Evolutionary conservation across 1,284 basidiomycete genomes (phyloP), one percentile per base, ranked within the genome.

Genomic region (Grifola frondosa): DNA sequence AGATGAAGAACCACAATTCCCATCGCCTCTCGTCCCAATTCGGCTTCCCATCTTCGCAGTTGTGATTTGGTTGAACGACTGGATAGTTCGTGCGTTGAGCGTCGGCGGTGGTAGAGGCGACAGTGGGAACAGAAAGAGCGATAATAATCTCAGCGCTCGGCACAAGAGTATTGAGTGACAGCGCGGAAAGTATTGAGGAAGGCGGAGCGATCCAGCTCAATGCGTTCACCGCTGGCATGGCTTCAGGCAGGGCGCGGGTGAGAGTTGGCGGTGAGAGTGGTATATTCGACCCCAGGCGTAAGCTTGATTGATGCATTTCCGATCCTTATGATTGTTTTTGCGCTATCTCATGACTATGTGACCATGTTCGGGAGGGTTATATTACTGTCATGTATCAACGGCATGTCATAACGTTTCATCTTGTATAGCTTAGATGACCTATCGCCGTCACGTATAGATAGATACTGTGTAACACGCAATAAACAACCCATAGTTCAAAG

Each of bases 1-100:
- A n/a, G n/a, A n/a, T n/a, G n/a, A n/a, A n/a, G n/a, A n/a, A n/a
- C n/a, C n/a, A n/a, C 74, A 73, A 34, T 78, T 86, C 59, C 81
- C 83, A 9, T 83, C 84, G 19, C 86, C 88, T 4, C 80, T 81
- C 55, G 55, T 91, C 21, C 90, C 90, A 0, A 85, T 89, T 45
- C 81, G 88, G 28, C 60, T 92, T 12, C 88, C 81, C 0, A 71
- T 91, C 38, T 90, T 92, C 59, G 74, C 75, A 1, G 61, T 75
- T 6, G 84, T 91, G 8, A 77, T 90, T 44, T 78, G 77, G 70
- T 63, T 90, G n/a, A 89, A 91, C 55, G 83, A 88, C 53, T 63
- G 70, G 48, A 72, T 90, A 40, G 80, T 87, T 20, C 69, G 70
- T n/a, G 59, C 81, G 10, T 66, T 87, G 23, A 85, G 77, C 47